These are phyloP conservation scores for Ustilago loliicola DNA, from an alignment of 1,284 basidiomycete species.

Conservation along the genomic window DNA sequence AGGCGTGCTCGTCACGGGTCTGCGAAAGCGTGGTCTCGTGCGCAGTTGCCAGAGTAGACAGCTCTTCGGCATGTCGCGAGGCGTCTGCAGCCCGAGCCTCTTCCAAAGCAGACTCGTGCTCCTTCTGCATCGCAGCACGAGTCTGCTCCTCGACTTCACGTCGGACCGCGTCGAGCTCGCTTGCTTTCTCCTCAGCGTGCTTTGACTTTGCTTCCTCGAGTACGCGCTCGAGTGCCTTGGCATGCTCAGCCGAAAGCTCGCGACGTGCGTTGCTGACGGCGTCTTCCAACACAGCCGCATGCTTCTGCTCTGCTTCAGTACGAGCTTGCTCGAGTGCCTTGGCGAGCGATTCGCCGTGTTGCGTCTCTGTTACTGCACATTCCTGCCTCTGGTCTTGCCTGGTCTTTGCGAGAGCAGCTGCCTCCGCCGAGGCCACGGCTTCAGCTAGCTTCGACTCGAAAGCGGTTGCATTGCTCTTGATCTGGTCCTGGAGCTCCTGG, in stretches of 20 bases:
- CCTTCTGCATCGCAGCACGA: slow-evolving; percentile 24
- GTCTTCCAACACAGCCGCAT: slow-evolving; percentile 43
- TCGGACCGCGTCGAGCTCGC: slow-evolving; percentile 29
- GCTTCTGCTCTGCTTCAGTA: slow-evolving; percentile 36
- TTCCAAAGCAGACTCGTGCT: slow-evolving; percentile 31
- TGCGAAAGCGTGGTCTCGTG: slow-evolving; percentile 39
- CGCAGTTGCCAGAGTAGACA: slow-evolving; percentile 26
- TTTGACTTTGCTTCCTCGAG: slow-evolving; percentile 32
- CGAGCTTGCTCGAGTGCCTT: slow-evolving; percentile 31
- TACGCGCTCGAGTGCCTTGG: slow-evolving; percentile 31
- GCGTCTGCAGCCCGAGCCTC: slow-evolving; percentile 22
- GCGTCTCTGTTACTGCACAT: slow-evolving; percentile 9
- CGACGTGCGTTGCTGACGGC: slow-evolving; percentile 34
- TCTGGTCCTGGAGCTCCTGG: slow-evolving; percentile 19
- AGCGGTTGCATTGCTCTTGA: slow-evolving; percentile 24
- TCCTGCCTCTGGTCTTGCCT: slow-evolving; percentile 18
- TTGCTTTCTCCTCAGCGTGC: slow-evolving; percentile 32
- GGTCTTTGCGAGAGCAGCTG: slow-evolving; percentile 36
- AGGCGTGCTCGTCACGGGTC: slow-evolving; percentile 23
- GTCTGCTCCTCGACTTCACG: slow-evolving; percentile 39
- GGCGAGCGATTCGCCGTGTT: slow-evolving; percentile 25
- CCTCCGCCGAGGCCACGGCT: slow-evolving; percentile 53
- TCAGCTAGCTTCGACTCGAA: slow-evolving; percentile 38
- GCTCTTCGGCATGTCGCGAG: slow-evolving; percentile 32
- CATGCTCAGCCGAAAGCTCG: slow-evolving; percentile 40